Conservation (phyloP, 768 basidiomycete genomes). For the Pisolithus orientalis region DNA sequence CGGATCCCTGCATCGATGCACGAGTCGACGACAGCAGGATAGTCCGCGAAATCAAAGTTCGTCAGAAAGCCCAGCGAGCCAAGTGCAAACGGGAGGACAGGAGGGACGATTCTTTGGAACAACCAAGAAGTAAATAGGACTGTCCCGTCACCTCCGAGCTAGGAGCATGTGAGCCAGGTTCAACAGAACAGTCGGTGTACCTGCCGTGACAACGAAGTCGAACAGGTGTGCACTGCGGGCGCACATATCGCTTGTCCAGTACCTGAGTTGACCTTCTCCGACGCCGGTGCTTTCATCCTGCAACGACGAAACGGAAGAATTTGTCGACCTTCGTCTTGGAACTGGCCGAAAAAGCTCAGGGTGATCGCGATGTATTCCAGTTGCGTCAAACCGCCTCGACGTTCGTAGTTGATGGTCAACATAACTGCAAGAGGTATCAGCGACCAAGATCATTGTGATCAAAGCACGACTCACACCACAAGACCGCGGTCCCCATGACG, state of each 20-base stretch:
- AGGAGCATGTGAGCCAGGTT: constrained; percentile 8
- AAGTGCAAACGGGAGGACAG: constrained; percentile 93
- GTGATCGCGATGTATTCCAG: constrained; percentile 77
- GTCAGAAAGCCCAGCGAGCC: constrained; percentile 97
- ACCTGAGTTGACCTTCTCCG: constrained; percentile 88
- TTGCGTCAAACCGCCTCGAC: constrained; percentile 92
- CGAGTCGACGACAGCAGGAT: constrained; percentile 79
- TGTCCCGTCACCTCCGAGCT: constrained; percentile 98
- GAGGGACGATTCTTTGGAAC: constrained; percentile 98
- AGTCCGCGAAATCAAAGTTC: constrained; percentile 89
- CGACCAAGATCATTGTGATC: constrained; percentile 1
- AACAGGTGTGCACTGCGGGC: constrained; percentile 85
- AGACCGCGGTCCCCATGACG: constrained; percentile 66
- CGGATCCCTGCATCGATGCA: constrained; percentile 90
- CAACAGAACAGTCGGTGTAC: constrained; percentile 22
- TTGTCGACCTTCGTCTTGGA: constrained; percentile 68
- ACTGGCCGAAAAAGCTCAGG: constrained; percentile 85
- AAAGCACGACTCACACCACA: constrained; percentile 59
- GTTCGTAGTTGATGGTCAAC: constrained; percentile 87
- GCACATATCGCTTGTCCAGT: constrained; percentile 98
- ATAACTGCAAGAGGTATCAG: constrained; percentile 49
- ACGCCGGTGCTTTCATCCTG: constrained; percentile 32
- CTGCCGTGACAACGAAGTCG: constrained; percentile 94
- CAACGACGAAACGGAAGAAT: constrained; percentile 50
- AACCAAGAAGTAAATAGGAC: constrained; percentile 99